Evolutionary conservation across 257 asterid genomes (phyloP), one percentile per base, ranked within the genome.

Genomic region (Solanum pimpinellifolium): DNA sequence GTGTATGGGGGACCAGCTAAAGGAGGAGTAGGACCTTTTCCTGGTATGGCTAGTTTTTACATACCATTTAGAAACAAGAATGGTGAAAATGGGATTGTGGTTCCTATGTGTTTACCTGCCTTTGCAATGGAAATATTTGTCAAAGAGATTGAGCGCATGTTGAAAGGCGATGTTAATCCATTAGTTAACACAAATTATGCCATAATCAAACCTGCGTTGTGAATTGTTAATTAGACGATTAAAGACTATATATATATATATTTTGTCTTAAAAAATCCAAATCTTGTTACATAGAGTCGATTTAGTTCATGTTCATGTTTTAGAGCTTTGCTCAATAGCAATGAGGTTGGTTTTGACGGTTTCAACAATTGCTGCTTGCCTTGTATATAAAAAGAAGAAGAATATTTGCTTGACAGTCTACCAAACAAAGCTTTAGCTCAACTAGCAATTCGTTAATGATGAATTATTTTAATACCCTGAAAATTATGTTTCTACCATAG

Each of bases 21-120:
- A 83, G 97, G 93, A 21, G 98, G 96, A 3, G 91, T 91, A 2
- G 96, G 92, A 14, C 89, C 91, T 10, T 86, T 92, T 20, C 97
- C 96, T 0, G 93, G 95, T 1, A 84, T 91, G 21, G 90, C 92
- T 2, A 92, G 94, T 70, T 95, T 92, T 85, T 90, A 87, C 80
- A 69, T 91, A 41, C 93, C 94, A 14, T 85, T 83, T 18, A 90
- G 49, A 90, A 92, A 93, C 44, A 74, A 70, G 21, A 88, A 91
- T 23, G 98, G 98, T 2, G 95, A 92, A 65, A 86, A 90, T 2
- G 98, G 97, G 31, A 89, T 91, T 1, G 89, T 93, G 29, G 93
- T 91, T 47, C 96, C 98, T 0, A 21, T 95, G 6, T 90, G 94
- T 68, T 92, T 94, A 56, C 91, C 94, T 2, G 89, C 83, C 9